phyloP scores from a whole-genome alignment of 2,329 filamentous ascomycete genomes.

The Talaromyces piceae region DNA sequence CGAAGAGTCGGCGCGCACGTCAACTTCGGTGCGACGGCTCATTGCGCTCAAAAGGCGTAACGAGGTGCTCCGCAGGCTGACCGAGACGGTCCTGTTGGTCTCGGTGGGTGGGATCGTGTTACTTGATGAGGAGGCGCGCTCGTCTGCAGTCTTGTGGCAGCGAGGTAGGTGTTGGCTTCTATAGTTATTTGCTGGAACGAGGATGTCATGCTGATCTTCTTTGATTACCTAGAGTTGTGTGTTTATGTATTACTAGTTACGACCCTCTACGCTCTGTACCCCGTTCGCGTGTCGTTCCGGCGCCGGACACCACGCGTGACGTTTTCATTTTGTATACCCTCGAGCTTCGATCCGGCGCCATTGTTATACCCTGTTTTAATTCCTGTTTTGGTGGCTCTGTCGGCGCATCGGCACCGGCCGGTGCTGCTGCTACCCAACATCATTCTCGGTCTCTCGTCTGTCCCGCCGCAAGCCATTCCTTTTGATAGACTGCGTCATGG shows the following conservation, averaged over 20 bases:
- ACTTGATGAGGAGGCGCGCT: constrained; percentile 23
- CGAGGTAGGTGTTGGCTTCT: constrained; percentile 26
- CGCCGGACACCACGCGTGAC: constrained; percentile 26
- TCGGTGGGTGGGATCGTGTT: constrained; percentile 43
- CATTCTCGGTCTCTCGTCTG: constrained; percentile 67
- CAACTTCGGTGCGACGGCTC: constrained; percentile 1
- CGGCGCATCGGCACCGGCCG: constrained; percentile 57
- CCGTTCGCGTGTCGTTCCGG: constrained; percentile 44
- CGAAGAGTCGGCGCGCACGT: constrained; percentile 15
- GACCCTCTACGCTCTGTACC: constrained; percentile 44
- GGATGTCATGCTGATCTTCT: neutral
- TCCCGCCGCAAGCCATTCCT: constrained; percentile 68
- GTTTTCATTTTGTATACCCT: constrained; percentile 55
- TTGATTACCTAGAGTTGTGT: constrained; percentile 26
- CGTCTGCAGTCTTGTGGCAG: constrained; percentile 28
- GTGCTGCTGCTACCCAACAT: constrained; percentile 67
- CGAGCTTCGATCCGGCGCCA: constrained; percentile 82
- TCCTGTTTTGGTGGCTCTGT: constrained; percentile 67
- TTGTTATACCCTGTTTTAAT: constrained; percentile 77
- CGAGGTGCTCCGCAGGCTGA: constrained; percentile 41
- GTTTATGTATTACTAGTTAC: constrained; percentile 24
- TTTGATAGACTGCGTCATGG: constrained; percentile 50
- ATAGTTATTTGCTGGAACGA: too few species aligned
- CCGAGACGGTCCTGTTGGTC: constrained; percentile 49
- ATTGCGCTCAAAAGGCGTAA: constrained; percentile 27